Evolutionary conservation across 1,284 basidiomycete species (phyloP).

Genomic region (Boletus calvinii): DNA sequence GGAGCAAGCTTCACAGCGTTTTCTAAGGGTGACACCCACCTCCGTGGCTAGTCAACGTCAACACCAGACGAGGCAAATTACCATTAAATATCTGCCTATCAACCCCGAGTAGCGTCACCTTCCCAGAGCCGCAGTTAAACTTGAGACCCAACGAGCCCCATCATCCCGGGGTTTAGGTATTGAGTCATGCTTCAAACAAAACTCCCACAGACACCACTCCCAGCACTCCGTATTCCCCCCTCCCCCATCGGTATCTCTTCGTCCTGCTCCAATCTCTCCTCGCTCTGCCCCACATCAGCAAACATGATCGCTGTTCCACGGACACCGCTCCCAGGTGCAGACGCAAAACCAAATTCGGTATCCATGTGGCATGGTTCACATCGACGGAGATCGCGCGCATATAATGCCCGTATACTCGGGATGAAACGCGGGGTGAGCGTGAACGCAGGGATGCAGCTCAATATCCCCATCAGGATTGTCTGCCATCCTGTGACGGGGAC

Average conservation of each 20-base stretch:
- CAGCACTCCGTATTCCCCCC: too few species aligned
- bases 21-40: too few species aligned
- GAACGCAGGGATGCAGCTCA: background rate
- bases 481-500: background rate
- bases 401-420: background rate
- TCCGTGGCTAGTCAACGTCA: too few species aligned
- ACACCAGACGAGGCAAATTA: too few species aligned
- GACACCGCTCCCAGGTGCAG: background rate
- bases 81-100: too few species aligned
- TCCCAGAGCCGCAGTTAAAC: background rate
- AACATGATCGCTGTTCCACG: background rate
- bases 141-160: too few species aligned
- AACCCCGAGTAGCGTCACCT: too few species aligned
- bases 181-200: too few species aligned
- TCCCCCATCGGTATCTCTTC: background rate
- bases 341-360: slow-evolving; percentile 4
- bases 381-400: background rate
- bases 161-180: too few species aligned
- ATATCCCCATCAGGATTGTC: background rate
- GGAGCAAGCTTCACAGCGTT: too few species aligned
- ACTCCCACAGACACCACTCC: too few species aligned
- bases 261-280: background rate
- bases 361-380: background rate
- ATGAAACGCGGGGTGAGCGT: slow-evolving; percentile 1
- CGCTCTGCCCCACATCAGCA: background rate